A percentile compares a stretch with the other conserved stretches of the same genome.
Evolutionary conservation across 139 green algal species (phyloP).

Genomic region (Volvox africanus): DNA sequence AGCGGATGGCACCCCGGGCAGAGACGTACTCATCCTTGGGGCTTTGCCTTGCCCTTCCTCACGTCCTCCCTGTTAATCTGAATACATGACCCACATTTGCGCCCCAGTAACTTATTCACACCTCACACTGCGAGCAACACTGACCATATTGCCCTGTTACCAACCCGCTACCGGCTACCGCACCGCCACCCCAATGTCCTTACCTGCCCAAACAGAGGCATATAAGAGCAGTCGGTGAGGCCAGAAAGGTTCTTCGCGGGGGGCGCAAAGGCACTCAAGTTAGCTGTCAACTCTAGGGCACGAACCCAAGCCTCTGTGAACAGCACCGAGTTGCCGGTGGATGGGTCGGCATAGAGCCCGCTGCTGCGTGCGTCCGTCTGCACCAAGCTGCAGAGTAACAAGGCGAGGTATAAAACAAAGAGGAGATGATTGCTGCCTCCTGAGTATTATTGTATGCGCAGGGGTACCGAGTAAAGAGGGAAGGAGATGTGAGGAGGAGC

Average conservation of each 20-base stretch:
- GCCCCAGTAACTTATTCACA: background rate
- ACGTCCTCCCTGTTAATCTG: background rate
- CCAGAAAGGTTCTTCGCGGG: background rate
- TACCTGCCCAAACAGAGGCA: background rate
- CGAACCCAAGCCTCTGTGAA: background rate
- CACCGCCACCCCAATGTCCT: no score
- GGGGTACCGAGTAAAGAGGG: background rate
- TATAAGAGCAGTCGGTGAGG: constrained; percentile 4
- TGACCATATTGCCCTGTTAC: background rate
- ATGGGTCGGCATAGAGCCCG: background rate
- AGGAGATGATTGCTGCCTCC: background rate
- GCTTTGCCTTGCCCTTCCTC: background rate
- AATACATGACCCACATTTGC: background rate
- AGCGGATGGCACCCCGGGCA: no score
- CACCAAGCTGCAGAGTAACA: background rate
- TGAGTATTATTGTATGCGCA: background rate
- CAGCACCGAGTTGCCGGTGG: background rate
- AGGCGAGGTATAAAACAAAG: background rate
- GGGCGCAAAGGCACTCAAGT: background rate
- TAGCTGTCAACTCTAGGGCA: background rate
- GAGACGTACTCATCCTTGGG: no score
- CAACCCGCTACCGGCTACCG: background rate
- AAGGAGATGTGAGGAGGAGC: no score
- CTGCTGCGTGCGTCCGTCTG: background rate
- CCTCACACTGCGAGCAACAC: background rate